These are phyloP conservation scores for Cornus florida DNA, from an alignment of 148 eudicot genomes.

Conservation along the genomic window DNA sequence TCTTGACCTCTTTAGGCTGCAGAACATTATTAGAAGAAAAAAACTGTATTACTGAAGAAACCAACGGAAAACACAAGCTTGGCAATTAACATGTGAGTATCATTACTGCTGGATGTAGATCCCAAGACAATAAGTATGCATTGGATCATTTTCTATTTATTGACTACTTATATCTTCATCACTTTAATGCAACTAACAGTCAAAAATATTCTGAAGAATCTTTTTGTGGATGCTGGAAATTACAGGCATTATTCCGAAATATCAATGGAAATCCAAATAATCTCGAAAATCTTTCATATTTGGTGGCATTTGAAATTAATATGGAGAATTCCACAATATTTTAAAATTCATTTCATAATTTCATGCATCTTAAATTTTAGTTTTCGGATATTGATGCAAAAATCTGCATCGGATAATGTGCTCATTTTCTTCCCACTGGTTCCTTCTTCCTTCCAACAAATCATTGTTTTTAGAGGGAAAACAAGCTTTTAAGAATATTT, in stretches of 20 bases:
- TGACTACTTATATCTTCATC: background rate
- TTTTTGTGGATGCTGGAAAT: background rate
- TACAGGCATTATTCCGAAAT: background rate
- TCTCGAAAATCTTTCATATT: background rate
- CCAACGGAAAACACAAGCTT: background rate
- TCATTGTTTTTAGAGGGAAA: background rate
- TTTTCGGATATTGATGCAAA: background rate
- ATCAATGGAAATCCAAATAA: background rate
- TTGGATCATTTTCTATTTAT: background rate
- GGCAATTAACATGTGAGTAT: conserved; percentile 6
- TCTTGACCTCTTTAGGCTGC: conserved; percentile 75
- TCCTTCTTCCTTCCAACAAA: background rate
- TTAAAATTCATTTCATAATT: background rate
- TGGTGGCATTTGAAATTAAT: background rate
- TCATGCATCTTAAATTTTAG: too few species aligned
- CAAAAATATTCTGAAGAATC: too few species aligned
- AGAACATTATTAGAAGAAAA: conserved; percentile 2
- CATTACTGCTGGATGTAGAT: background rate
- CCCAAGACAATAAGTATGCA: background rate
- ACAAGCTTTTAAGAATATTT: too few species aligned
- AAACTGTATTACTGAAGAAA: background rate
- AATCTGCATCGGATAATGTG: background rate
- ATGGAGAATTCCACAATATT: background rate
- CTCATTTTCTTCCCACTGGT: background rate
- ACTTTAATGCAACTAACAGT: background rate